Evolutionary conservation across 352 stramenopile species (phyloP).

Genomic region (Plasmopara muralis): DNA sequence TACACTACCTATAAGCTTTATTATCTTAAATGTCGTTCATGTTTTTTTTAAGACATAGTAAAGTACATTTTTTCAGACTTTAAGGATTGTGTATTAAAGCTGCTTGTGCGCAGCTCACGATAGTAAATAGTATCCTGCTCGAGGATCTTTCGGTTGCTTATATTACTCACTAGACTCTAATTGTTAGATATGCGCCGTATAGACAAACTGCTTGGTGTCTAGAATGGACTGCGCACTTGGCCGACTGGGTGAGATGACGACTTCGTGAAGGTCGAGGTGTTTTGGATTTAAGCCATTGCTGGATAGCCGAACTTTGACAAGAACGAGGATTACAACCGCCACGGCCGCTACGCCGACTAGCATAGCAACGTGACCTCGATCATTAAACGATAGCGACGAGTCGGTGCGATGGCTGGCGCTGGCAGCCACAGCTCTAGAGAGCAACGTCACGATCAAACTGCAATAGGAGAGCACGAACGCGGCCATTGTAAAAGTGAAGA

Average conservation of each 20-base stretch:
- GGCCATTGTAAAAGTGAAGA: neutral
- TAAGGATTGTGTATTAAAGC: no score
- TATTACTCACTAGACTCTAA: neutral
- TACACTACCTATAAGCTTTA: no score
- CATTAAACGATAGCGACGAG: conserved; percentile 1
- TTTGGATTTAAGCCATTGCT: conserved; percentile 7
- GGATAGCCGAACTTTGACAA: conserved; percentile 15
- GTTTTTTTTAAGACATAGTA: no score
- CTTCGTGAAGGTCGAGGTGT: conserved; percentile 26
- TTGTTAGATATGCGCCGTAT: conserved; percentile 46
- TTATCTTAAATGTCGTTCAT: no score
- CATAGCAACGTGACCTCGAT: conserved; percentile 2
- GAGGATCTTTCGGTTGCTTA: neutral
- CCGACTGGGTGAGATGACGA: conserved; percentile 40
- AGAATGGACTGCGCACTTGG: conserved; percentile 21
- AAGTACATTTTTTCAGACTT: no score
- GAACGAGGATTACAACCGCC: conserved; percentile 17
- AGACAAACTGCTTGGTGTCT: conserved; percentile 38
- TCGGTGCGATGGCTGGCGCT: conserved; percentile 9
- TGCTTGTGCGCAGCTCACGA: neutral
- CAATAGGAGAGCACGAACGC: conserved; percentile 10
- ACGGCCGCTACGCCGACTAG: conserved; percentile 17
- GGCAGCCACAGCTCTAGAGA: conserved; percentile 8
- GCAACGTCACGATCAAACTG: conserved; percentile 8
- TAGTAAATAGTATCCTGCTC: neutral